phyloP scores from a whole-genome alignment of 2,329 filamentous ascomycete species.

The Metarhizium anisopliae region DNA sequence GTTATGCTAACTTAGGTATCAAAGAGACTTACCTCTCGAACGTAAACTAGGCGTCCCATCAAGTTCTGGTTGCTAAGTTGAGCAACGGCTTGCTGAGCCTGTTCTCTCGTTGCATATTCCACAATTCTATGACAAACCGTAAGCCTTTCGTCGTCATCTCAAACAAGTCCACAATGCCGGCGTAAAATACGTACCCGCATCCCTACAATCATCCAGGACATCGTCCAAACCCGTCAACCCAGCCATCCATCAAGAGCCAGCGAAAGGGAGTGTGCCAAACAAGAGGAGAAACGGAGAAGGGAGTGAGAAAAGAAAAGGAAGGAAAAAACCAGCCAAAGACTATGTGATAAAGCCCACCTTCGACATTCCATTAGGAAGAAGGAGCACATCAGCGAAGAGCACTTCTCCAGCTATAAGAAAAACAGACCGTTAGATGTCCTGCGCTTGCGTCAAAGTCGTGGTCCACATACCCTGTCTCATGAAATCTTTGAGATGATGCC shows the following conservation, averaged over 20 bases:
- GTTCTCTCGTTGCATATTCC: conserved; percentile 99
- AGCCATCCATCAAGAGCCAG: conserved; percentile 71
- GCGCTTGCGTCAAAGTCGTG: not conserved
- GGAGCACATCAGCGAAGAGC: conserved; percentile 97
- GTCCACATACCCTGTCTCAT: conserved; percentile 88
- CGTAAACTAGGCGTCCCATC: conserved; percentile 97
- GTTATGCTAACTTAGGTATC: not conserved
- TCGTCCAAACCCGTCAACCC: conserved; percentile 97
- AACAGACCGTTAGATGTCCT: not conserved
- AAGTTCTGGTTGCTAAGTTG: conserved; percentile 98
- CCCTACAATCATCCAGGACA: conserved; percentile 92
- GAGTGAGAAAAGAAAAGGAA: conserved; percentile 54
- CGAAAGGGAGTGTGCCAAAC: conserved; percentile 42
- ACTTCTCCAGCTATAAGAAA: conserved; percentile 78
- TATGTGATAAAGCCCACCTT: conserved; percentile 97
- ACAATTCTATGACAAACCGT: conserved; percentile 64
- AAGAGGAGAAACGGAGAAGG: conserved; percentile 50
- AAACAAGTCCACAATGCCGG: not conserved
- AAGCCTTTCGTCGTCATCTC: not conserved
- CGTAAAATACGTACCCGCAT: conserved; percentile 76
- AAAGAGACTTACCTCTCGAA: conserved; percentile 68
- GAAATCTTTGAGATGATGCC: conserved; percentile 99
- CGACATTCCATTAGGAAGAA: conserved; percentile 99
- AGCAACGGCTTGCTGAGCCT: conserved; percentile 95
- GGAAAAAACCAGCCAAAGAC: conserved; percentile 60